Conservation (phyloP, 257 asterid genomes). For the Capsicum chinense region DNA sequence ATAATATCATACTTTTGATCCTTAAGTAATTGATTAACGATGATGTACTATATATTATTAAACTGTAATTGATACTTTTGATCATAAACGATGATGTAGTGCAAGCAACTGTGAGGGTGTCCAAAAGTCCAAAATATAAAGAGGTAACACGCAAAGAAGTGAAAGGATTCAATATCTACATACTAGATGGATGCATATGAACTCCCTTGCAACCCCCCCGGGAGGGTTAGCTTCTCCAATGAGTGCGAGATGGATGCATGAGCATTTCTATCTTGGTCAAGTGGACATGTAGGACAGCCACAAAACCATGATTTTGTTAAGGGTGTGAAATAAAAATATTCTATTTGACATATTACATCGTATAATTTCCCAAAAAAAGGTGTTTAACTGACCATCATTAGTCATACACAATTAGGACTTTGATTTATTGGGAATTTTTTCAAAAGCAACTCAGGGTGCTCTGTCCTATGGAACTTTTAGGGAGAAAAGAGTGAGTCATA, state of each 20-base stretch:
- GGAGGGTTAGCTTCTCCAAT: background rate
- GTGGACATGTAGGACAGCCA: background rate
- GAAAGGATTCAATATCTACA: background rate
- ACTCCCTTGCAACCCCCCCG: background rate
- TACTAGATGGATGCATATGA: background rate
- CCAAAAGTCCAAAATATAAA: background rate
- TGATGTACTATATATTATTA: too few relatives aligned
- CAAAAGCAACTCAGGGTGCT: constrained; percentile 33
- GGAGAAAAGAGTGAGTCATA: constrained; percentile 25
- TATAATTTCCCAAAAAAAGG: background rate
- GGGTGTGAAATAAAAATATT: too few relatives aligned
- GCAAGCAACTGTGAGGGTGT: fast-evolving
- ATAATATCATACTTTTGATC: background rate
- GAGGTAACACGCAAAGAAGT: background rate
- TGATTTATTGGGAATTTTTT: background rate
- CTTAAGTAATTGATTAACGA: too few relatives aligned
- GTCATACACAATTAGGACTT: background rate
- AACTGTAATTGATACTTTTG: too few relatives aligned
- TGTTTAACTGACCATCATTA: background rate
- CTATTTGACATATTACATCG: background rate
- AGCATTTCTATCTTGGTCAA: background rate
- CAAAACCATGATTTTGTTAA: background rate
- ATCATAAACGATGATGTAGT: background rate
- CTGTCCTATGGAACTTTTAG: constrained; percentile 28
- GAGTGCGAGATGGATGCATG: background rate